Conservation (phyloP, 1,284 basidiomycete species). For the Apiotrichum mycotoxinovorans region DNA sequence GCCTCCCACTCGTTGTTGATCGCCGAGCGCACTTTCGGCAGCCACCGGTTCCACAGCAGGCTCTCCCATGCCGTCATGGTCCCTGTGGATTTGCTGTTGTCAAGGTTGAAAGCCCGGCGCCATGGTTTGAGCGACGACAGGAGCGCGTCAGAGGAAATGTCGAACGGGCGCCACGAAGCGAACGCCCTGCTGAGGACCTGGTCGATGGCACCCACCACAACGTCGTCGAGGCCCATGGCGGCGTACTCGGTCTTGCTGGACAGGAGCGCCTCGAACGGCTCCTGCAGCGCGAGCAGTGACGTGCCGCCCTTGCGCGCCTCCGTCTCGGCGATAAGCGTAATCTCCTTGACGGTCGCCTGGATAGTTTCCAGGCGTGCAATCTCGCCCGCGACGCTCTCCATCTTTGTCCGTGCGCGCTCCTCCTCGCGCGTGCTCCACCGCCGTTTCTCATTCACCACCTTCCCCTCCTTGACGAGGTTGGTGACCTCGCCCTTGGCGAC, state of each 20-base stretch:
- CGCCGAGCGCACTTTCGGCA: constrained; percentile 84
- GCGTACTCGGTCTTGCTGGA: constrained; percentile 76
- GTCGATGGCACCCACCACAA: constrained; percentile 83
- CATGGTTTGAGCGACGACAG: constrained; percentile 44
- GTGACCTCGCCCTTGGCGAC: constrained; percentile 76
- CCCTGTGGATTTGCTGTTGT: neutral
- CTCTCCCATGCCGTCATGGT: constrained; percentile 94
- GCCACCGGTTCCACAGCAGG: constrained; percentile 89
- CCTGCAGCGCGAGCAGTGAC: constrained; percentile 66
- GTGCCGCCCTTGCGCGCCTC: constrained; percentile 58
- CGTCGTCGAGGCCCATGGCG: constrained; percentile 76
- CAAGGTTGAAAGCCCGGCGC: constrained; percentile 43
- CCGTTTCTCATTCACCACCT: constrained; percentile 71
- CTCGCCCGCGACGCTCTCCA: constrained; percentile 60
- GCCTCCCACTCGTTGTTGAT: constrained; percentile 93
- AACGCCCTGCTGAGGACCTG: constrained; percentile 54
- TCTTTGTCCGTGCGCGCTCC: constrained; percentile 67
- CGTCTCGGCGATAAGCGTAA: constrained; percentile 62
- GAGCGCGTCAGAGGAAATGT: constrained; percentile 34
- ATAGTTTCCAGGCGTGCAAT: constrained; percentile 71
- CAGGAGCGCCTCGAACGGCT: constrained; percentile 66
- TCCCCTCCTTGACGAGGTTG: constrained; percentile 83
- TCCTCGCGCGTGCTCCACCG: constrained; percentile 60
- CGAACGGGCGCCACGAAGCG: constrained; percentile 42
- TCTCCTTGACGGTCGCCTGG: constrained; percentile 66